A percentile compares a stretch with the other conserved stretches of the same genome.
These are phyloP conservation scores for Planoprotostelium fungivorum DNA, from an alignment of 78 protist species.

Conservation along the genomic window DNA sequence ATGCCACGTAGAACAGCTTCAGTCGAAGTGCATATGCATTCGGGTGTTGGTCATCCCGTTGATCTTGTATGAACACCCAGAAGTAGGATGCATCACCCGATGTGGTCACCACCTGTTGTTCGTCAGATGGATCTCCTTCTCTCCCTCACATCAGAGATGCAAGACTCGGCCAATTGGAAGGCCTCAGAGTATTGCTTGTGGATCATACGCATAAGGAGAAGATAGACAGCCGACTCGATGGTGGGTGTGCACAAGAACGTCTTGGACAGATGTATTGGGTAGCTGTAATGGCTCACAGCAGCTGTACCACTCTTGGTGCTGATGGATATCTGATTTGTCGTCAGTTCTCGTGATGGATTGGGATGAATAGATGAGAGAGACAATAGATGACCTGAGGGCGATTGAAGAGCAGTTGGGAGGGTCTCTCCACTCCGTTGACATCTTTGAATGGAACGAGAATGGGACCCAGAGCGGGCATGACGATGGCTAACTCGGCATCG, in stretches of 20 bases:
- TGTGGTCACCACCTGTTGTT: background rate
- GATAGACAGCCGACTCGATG: conserved; percentile 35
- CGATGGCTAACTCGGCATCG: background rate
- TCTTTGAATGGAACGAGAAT: background rate
- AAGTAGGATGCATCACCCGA: background rate
- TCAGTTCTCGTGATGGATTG: no score
- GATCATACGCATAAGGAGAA: conserved; percentile 10
- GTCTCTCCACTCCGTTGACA: background rate
- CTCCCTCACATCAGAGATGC: conserved; percentile 17
- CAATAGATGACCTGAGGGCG: background rate
- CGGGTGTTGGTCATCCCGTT: conserved; percentile 40
- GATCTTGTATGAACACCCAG: background rate
- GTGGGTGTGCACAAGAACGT: conserved; percentile 22
- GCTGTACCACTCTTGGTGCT: background rate
- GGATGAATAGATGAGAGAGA: no score
- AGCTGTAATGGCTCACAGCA: conserved; percentile 11
- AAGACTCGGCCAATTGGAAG: conserved; percentile 1
- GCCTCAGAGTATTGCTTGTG: conserved; percentile 18
- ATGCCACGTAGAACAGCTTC: conserved; percentile 11
- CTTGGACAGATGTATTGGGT: conserved; percentile 29
- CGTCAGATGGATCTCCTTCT: background rate
- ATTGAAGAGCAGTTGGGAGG: background rate
- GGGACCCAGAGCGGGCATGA: conserved; percentile 16
- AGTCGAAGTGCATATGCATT: conserved; percentile 57
- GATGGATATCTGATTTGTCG: no score